Percentiles rank a stretch among this genome's conserved stretches.
These are phyloP conservation scores for Lagenaria siceraria DNA, from an alignment of 306 rosid species.

Conservation along the genomic window DNA sequence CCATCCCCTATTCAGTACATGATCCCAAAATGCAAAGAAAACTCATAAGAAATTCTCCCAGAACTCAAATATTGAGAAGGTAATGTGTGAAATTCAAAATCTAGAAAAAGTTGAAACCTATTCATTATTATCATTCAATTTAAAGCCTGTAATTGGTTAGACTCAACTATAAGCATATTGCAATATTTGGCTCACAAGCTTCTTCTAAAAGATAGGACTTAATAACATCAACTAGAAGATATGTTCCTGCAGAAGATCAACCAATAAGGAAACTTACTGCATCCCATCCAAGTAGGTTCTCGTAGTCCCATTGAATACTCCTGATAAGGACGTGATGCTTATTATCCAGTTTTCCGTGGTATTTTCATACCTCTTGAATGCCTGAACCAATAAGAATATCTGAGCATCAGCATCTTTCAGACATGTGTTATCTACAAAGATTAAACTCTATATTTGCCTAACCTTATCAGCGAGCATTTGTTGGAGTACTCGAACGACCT, in stretches of 20 bases:
- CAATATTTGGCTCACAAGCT: neutral
- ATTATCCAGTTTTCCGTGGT: conserved; percentile 77
- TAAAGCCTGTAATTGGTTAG: neutral
- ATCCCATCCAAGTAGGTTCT: conserved; percentile 90
- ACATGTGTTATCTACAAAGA: neutral
- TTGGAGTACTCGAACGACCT: conserved; percentile 84
- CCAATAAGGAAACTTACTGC: conserved; percentile 48
- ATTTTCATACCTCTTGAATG: conserved; percentile 63
- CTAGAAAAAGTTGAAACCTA: neutral
- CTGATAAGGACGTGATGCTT: conserved; percentile 76
- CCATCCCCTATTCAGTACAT: neutral
- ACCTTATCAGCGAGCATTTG: conserved; percentile 99
- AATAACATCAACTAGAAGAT: neutral
- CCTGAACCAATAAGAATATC: conserved; percentile 31
- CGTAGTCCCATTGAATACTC: conserved; percentile 97
- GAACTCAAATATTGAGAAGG: neutral
- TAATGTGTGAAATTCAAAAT: neutral
- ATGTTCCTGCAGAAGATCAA: neutral
- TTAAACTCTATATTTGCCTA: conserved; percentile 3
- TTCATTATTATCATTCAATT: neutral
- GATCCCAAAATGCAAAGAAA: neutral
- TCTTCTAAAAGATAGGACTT: neutral
- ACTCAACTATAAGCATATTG: neutral
- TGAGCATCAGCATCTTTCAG: conserved; percentile 4
- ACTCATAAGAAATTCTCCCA: neutral